phyloP scores from a whole-genome alignment of 495 filamentous ascomycete genomes.

The Hypomontagnella submonticulosa region DNA sequence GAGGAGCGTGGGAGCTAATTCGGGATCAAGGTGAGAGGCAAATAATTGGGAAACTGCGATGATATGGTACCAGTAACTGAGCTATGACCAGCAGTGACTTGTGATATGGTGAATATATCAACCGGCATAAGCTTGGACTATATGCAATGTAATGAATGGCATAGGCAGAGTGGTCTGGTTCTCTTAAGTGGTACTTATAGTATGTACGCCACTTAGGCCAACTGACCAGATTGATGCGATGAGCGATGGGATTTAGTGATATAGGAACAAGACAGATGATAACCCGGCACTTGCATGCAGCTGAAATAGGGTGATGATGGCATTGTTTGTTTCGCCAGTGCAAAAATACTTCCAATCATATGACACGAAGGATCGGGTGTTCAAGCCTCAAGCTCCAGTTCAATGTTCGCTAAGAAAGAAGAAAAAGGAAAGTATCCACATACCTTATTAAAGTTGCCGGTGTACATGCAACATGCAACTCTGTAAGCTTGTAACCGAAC shows the following conservation, averaged over 20 bases:
- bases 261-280: conserved; percentile 13
- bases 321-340: conserved; percentile 36
- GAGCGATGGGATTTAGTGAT: background rate
- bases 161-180: background rate
- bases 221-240: background rate
- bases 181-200: conserved; percentile 14
- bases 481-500: no score
- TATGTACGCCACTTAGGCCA: background rate
- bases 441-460: conserved; percentile 9
- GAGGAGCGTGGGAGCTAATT: conserved; percentile 6
- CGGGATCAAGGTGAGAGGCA: conserved; percentile 23
- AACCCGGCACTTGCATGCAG: conserved; percentile 40
- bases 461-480: no score
- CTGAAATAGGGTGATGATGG: conserved; percentile 44
- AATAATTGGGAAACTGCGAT: background rate
- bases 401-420: no score
- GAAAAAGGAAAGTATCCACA: conserved; percentile 14
- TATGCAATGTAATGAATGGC: background rate
- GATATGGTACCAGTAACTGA: background rate
- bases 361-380: conserved; percentile 40
- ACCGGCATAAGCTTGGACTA: no score
- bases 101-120: no score
- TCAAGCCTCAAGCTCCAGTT: conserved; percentile 26
- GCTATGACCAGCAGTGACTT: no score
- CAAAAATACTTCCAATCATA: conserved; percentile 40